These are phyloP conservation scores for Penicillium olsonii DNA, from an alignment of 2,329 filamentous ascomycete species.

Conservation along the genomic window DNA sequence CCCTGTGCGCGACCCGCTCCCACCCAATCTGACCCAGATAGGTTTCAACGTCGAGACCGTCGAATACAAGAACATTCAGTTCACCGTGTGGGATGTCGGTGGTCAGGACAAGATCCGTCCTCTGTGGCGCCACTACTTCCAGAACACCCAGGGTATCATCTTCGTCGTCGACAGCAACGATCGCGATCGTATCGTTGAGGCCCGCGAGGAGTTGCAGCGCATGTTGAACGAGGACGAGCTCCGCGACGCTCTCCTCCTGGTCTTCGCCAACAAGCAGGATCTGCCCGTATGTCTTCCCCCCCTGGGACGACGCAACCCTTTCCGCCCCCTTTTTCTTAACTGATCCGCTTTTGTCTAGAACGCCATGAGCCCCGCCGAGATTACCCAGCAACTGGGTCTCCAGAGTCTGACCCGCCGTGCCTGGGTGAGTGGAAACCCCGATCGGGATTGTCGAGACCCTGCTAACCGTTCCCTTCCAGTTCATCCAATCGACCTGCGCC, in stretches of 20 bases:
- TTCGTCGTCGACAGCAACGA: slow-evolving; percentile 99
- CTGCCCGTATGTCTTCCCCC: slow-evolving; percentile 84
- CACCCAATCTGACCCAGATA: slow-evolving; percentile 35
- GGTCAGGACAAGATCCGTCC: slow-evolving; percentile 99
- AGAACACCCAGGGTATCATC: slow-evolving; percentile 99
- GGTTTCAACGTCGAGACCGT: slow-evolving; percentile 99
- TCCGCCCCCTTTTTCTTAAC: slow-evolving; percentile 1
- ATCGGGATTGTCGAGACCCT: background rate
- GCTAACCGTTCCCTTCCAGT: slow-evolving; percentile 55
- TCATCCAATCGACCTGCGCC: slow-evolving; percentile 99
- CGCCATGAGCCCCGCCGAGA: slow-evolving; percentile 99
- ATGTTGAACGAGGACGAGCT: slow-evolving; percentile 99
- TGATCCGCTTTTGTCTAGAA: slow-evolving; percentile 63
- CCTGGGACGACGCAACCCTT: no score
- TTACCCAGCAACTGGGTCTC: slow-evolving; percentile 99
- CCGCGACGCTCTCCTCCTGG: slow-evolving; percentile 91
- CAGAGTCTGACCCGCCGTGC: slow-evolving; percentile 98
- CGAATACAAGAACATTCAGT: slow-evolving; percentile 99
- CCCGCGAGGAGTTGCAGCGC: slow-evolving; percentile 91
- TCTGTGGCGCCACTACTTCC: slow-evolving; percentile 99
- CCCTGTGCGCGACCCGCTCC: slow-evolving; percentile 1
- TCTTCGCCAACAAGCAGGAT: slow-evolving; percentile 99
- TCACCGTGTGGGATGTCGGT: slow-evolving; percentile 99
- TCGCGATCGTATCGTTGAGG: slow-evolving; percentile 96
- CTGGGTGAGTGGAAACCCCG: slow-evolving; percentile 71